Base-by-base conservation (phyloP, 2,329 filamentous ascomycete genomes). In the Tolypocladium inflatum region DNA sequence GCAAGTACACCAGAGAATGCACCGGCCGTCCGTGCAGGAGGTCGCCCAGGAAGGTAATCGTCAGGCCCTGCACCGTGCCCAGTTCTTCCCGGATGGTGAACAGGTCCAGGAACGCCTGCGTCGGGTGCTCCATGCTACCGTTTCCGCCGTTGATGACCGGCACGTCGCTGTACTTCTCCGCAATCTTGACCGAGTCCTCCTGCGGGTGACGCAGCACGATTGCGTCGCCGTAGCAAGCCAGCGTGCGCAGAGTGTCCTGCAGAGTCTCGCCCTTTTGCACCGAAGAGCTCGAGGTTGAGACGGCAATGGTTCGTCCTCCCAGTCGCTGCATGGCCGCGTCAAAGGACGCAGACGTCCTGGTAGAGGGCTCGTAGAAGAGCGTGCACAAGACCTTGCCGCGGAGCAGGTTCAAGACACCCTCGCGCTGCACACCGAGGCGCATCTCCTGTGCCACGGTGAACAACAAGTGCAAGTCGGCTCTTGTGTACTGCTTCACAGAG, bases 31-130 rank as follows among this genome's bases (percentile, higher is more conserved):
- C 94, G 73, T 97, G 95, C 63, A 89, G 86, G 59, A 99, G 85
- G 69, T 99, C 94, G 67, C 94, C 94, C 51, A 91, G 82, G 73
- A 99, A 99, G 55, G 94, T 99, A 69, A 99, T 95, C 51, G 91
- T 97, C 63, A 99, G 80, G 56, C 93, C 93, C 70, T 93, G 92
- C 58, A 97, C 93, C 0, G 92, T 97, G 63, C 94, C 94, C 10
- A 97, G 82, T 74, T 99, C 94, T 75, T 99, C 94, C 65, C 94
- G 90, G 69, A 99, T 99, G 57, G 94, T 97, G 80, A 97, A 99
- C 59, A 99, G 87, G 69, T 99, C 94, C 26, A 99, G 80, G 82
- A 99, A 94, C 0, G 94, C 94, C 76, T 99, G 94, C 0, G 94
- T 99, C 0, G 94, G 94, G 76, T 99, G 94, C 78, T 99, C 94